A percentile compares a stretch with the other conserved stretches of the same genome.
These are phyloP conservation scores for Tetrahymena malaccensis DNA, from an alignment of 73 alveolate species.

Conservation along the genomic window DNA sequence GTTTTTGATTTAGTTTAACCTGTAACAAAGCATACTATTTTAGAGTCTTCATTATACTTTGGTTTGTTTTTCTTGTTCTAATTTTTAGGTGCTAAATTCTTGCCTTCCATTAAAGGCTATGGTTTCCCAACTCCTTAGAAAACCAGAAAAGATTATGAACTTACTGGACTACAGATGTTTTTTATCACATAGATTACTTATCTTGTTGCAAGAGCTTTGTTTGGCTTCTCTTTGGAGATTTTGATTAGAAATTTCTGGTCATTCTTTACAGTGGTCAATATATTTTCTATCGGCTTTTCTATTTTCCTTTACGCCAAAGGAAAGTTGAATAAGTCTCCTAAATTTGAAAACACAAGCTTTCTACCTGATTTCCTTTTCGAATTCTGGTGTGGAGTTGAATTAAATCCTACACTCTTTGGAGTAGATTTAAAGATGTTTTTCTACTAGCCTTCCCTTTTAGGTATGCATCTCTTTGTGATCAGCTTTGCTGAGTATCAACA, in stretches of 20 bases:
- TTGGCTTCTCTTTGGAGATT: not conserved
- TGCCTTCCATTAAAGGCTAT: not conserved
- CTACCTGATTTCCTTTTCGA: conserved; percentile 19
- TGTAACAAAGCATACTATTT: not conserved
- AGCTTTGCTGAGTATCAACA: conserved; percentile 30
- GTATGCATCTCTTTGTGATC: conserved; percentile 9
- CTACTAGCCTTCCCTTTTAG: conserved; percentile 27
- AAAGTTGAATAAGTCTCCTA: not conserved
- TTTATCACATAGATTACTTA: not conserved
- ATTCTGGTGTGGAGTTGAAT: conserved; percentile 33
- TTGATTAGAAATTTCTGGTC: conserved; percentile 26
- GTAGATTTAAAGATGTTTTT: conserved; percentile 32
- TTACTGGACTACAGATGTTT: conserved; percentile 6
- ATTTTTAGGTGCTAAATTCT: conserved; percentile 7
- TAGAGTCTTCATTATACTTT: not conserved
- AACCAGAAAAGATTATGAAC: not conserved
- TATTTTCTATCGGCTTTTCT: conserved; percentile 7
- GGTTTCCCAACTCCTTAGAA: conserved; percentile 23
- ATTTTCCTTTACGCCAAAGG: conserved; percentile 2
- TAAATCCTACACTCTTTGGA: conserved; percentile 12
- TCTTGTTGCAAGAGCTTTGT: not conserved
- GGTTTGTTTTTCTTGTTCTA: not conserved
- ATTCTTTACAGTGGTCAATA: conserved; percentile 11
- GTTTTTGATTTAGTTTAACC: not conserved
- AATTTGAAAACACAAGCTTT: conserved; percentile 5